Percentiles rank a stretch among this genome's conserved stretches.
These are phyloP conservation scores for Rhizopogon sp. DNA, from an alignment of 768 basidiomycete species.

Conservation along the genomic window DNA sequence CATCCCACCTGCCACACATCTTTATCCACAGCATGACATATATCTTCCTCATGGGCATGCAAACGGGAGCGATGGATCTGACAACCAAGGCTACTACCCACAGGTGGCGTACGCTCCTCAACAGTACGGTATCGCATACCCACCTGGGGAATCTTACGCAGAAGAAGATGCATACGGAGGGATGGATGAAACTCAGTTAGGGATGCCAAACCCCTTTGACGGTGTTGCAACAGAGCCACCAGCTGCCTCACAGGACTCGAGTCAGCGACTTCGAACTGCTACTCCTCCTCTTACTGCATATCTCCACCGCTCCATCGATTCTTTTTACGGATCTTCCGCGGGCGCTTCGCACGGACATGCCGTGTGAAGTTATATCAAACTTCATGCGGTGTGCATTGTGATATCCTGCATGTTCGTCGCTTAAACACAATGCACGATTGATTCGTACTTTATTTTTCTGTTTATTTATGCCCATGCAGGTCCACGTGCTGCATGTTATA, in stretches of 20 bases:
- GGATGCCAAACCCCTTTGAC: slow-evolving; percentile 14
- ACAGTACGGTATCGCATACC: slow-evolving; percentile 21
- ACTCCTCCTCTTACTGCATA: slow-evolving; percentile 2
- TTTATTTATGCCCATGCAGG: not conserved
- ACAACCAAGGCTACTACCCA: slow-evolving; percentile 11
- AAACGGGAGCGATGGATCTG: slow-evolving; percentile 1
- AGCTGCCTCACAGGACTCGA: slow-evolving; percentile 12
- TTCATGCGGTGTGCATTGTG: not conserved
- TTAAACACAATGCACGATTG: not conserved
- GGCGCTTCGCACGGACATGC: not conserved
- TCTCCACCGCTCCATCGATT: slow-evolving; percentile 22
- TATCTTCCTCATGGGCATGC: not conserved
- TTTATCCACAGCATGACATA: slow-evolving; percentile 17
- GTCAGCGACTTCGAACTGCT: not conserved
- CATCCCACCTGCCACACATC: slow-evolving; percentile 13
- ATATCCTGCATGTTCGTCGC: not conserved
- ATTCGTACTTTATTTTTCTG: not conserved
- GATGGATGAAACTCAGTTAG: not conserved
- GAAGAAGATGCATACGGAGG: slow-evolving; percentile 14
- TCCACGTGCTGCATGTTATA: not conserved
- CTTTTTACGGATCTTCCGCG: slow-evolving; percentile 15
- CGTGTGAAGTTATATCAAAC: not conserved
- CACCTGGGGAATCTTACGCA: slow-evolving; percentile 21
- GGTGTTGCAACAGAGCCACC: slow-evolving; percentile 8
- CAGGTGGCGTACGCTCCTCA: slow-evolving; percentile 21